Conservation (phyloP, 164 flowering plant genomes). For the Cinnamomum chago region DNA sequence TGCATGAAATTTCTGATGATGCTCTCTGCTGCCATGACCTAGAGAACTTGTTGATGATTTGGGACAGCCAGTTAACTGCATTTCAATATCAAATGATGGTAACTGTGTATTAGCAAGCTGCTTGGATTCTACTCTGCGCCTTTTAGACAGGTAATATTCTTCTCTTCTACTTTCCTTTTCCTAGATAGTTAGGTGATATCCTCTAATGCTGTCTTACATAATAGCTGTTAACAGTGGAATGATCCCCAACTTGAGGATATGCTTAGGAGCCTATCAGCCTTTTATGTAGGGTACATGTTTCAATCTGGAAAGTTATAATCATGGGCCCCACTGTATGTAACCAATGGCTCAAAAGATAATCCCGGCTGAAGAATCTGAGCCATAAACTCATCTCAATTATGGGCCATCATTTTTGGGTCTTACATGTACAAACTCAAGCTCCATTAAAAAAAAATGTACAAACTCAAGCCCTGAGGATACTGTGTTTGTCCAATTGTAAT, state of each 20-base stretch:
- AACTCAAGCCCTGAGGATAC: not conserved
- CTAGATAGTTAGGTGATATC: not conserved
- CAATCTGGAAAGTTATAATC: not conserved
- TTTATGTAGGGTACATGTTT: not conserved
- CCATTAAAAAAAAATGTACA: not conserved
- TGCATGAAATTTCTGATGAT: not conserved
- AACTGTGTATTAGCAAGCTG: conserved; percentile 90
- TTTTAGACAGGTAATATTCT: conserved; percentile 68
- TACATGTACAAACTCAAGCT: not conserved
- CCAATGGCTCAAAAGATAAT: not conserved
- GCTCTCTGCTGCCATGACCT: conserved; percentile 13
- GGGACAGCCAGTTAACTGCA: conserved; percentile 95
- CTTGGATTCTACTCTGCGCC: conserved; percentile 87
- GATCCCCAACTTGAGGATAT: not conserved
- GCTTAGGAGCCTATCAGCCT: not conserved
- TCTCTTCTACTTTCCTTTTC: not conserved
- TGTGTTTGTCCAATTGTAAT: not conserved
- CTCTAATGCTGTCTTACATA: not conserved
- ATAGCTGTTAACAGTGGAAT: too few relatives aligned
- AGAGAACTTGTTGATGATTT: conserved; percentile 80
- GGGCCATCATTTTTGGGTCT: not conserved
- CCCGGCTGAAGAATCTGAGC: not conserved
- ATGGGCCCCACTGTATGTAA: not conserved
- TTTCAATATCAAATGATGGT: conserved; percentile 88
- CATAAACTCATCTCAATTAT: not conserved